Conservation (phyloP, 768 basidiomycete genomes). For the Tubosaeta sp. region DNA sequence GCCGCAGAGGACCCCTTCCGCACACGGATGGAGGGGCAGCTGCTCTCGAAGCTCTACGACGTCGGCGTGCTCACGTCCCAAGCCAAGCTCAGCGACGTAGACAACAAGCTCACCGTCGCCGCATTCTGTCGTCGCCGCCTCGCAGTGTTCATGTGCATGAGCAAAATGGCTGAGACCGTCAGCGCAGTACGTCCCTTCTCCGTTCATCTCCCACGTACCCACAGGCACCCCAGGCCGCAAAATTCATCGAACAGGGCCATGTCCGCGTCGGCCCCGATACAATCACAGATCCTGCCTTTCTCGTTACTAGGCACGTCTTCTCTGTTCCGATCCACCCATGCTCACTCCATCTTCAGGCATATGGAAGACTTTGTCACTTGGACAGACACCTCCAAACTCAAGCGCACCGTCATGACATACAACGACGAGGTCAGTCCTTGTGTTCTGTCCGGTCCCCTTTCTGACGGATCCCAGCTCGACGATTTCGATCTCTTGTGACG, state of each 20-base stretch:
- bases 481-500: conserved; percentile 83
- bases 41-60: conserved; percentile 95
- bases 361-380: conserved; percentile 99
- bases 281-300: conserved; percentile 92
- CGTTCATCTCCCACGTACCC: conserved; percentile 1
- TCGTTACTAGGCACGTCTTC: conserved; percentile 73
- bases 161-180: conserved; percentile 95
- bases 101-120: conserved; percentile 91
- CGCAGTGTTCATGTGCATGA: conserved; percentile 87
- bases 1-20: conserved; percentile 89
- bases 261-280: conserved; percentile 95
- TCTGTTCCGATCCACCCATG: background rate
- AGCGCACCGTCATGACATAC: conserved; percentile 92
- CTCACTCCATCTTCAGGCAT: conserved; percentile 46
- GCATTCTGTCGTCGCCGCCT: conserved; percentile 90
- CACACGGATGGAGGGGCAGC: conserved; percentile 73
- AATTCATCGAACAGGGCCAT: conserved; percentile 98
- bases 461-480: conserved; percentile 61
- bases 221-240: conserved; percentile 67
- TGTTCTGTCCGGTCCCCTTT: background rate
- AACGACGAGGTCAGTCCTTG: conserved; percentile 80
- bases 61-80: conserved; percentile 87
- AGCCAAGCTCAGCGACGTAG: conserved; percentile 89
- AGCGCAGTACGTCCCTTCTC: conserved; percentile 64
- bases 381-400: conserved; percentile 97